These are phyloP conservation scores for Claviceps pusilla DNA, from an alignment of 2,329 filamentous ascomycete genomes.

Conservation along the genomic window DNA sequence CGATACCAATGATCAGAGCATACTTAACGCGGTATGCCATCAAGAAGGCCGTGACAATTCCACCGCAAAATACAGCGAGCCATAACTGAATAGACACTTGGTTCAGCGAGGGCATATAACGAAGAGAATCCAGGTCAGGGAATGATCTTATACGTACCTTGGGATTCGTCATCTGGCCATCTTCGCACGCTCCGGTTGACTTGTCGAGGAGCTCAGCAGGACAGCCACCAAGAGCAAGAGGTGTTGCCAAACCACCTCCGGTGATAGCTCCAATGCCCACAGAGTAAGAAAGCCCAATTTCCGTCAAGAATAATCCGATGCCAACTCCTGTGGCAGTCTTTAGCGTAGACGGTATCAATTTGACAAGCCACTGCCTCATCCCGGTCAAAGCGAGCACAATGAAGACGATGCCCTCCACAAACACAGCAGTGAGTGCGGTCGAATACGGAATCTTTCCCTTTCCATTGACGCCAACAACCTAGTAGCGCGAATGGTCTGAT, in stretches of 20 bases:
- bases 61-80: slow-evolving; percentile 71
- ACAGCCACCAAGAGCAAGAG: slow-evolving; percentile 65
- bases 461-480: slow-evolving; percentile 45
- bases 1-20: slow-evolving; percentile 59
- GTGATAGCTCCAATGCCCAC: slow-evolving; percentile 73
- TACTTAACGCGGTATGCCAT: slow-evolving; percentile 67
- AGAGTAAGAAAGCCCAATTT: slow-evolving; percentile 57
- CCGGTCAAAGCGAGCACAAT: slow-evolving; percentile 49
- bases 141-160: slow-evolving; percentile 33
- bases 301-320: slow-evolving; percentile 48
- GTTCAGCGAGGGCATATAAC: slow-evolving; percentile 3
- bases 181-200: slow-evolving; percentile 33
- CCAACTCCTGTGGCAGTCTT: slow-evolving; percentile 52
- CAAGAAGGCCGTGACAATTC: slow-evolving; percentile 63
- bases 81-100: slow-evolving; percentile 41
- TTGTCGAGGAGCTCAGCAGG: slow-evolving; percentile 35
- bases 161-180: slow-evolving; percentile 60
- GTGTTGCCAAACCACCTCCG: slow-evolving; percentile 48
- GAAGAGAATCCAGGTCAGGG: not conserved
- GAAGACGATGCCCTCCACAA: slow-evolving; percentile 51
- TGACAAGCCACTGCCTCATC: slow-evolving; percentile 59
- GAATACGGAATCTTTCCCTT: slow-evolving; percentile 41
- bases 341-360: slow-evolving; percentile 47
- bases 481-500: not conserved
- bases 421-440: slow-evolving; percentile 47